Evolutionary conservation across 2,329 filamentous ascomycete species (phyloP).

Genomic region (Tothia fuscella): DNA sequence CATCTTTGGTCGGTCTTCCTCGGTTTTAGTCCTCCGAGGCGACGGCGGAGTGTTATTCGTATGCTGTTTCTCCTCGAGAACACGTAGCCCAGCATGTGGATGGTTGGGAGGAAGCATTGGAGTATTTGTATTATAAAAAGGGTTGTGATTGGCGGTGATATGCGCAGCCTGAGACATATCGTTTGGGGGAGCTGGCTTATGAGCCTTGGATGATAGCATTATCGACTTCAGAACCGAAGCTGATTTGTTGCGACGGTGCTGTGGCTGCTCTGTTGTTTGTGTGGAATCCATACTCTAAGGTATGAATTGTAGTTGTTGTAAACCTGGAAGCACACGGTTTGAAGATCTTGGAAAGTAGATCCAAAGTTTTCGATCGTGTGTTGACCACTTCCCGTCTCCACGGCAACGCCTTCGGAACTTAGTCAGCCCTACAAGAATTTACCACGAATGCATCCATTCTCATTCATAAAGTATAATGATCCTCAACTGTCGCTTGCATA

Average conservation of each 20-base stretch:
- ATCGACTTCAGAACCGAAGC: constrained; percentile 42
- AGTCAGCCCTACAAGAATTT: too few relatives aligned
- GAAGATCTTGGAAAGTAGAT: too few relatives aligned
- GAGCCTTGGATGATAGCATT: constrained; percentile 34
- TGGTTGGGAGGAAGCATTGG: constrained; percentile 40
- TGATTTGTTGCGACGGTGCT: constrained; percentile 29
- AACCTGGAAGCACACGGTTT: too few relatives aligned
- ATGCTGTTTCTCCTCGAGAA: constrained; percentile 23
- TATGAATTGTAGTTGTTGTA: too few relatives aligned
- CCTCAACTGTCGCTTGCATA: too few relatives aligned
- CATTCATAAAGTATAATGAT: too few relatives aligned
- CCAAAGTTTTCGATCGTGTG: too few relatives aligned
- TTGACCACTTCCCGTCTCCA: too few relatives aligned
- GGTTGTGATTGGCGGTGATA: constrained; percentile 1
- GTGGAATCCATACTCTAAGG: not conserved
- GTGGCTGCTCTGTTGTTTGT: not conserved
- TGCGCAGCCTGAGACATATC: constrained; percentile 21
- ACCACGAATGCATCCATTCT: too few relatives aligned
- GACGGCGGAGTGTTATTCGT: constrained; percentile 22
- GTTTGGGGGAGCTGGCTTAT: constrained; percentile 36
- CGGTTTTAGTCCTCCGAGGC: constrained; percentile 28
- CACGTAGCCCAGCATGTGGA: constrained; percentile 28
- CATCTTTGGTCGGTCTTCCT: constrained; percentile 24
- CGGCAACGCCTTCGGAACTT: too few relatives aligned
- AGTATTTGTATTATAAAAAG: not conserved